phyloP scores from a whole-genome alignment of 768 basidiomycete species.

The Mycena epipterygia region DNA sequence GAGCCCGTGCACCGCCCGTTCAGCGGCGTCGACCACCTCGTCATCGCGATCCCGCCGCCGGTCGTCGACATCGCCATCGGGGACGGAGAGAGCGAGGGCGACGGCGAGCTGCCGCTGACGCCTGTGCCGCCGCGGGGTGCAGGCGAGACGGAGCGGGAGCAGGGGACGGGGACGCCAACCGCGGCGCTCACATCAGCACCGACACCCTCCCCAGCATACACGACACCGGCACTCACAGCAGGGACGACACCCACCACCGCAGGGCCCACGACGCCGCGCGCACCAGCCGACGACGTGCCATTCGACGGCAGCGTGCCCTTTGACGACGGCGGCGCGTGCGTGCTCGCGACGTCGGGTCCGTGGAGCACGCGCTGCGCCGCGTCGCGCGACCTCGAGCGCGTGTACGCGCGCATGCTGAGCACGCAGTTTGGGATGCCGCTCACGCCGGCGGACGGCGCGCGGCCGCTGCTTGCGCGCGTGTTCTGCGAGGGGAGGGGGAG shows the following conservation, averaged over 20 bases:
- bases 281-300: too few species aligned
- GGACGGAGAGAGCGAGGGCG: neutral
- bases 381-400: conserved; percentile 48
- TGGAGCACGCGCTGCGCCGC: conserved; percentile 21
- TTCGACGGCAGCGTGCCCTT: too few species aligned
- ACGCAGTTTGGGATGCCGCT: conserved; percentile 51
- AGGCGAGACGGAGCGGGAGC: too few species aligned
- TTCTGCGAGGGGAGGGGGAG: conserved; percentile 18
- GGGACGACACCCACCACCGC: neutral
- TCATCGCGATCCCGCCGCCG: conserved; percentile 32
- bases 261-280: neutral
- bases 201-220: too few species aligned
- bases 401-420: conserved; percentile 58
- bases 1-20: conserved; percentile 27
- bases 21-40: conserved; percentile 35
- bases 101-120: conserved; percentile 15
- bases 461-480: conserved; percentile 38
- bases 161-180: too few species aligned
- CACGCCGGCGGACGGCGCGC: conserved; percentile 48
- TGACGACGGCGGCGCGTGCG: conserved; percentile 10
- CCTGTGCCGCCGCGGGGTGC: conserved; percentile 12
- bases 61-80: conserved; percentile 22
- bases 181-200: neutral
- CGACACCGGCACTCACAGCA: too few species aligned
- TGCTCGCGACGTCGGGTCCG: neutral